A percentile compares a stretch with the other conserved stretches of the same genome.
These are phyloP conservation scores for Iris macrosiphon DNA, from an alignment of 106 monocot species.

Conservation along the genomic window DNA sequence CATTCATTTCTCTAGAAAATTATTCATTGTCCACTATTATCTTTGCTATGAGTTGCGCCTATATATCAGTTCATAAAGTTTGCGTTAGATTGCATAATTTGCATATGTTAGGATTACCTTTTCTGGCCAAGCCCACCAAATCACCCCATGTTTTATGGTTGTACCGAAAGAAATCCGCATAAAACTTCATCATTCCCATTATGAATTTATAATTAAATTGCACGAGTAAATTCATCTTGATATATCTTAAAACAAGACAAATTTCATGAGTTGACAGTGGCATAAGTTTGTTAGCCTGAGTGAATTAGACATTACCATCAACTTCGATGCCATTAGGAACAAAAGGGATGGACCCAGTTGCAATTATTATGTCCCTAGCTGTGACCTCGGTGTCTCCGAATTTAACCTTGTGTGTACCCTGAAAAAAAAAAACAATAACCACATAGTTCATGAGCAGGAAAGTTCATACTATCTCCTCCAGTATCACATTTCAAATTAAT, in stretches of 20 bases:
- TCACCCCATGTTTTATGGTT: too few relatives aligned
- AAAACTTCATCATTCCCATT: neutral
- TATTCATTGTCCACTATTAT: too few relatives aligned
- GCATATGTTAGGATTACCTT: too few relatives aligned
- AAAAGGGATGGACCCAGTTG: conserved; percentile 89
- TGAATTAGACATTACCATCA: conserved; percentile 47
- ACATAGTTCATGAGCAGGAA: neutral
- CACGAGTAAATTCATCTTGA: neutral
- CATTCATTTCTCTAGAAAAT: too few relatives aligned
- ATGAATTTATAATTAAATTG: neutral
- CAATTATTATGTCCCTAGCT: conserved; percentile 76
- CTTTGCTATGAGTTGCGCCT: too few relatives aligned
- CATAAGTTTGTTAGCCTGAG: neutral
- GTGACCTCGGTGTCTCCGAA: conserved; percentile 79
- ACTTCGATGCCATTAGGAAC: conserved; percentile 90
- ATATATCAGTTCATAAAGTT: too few relatives aligned
- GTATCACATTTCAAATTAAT: too few relatives aligned
- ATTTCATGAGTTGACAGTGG: too few relatives aligned
- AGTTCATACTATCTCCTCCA: too few relatives aligned
- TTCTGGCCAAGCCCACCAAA: too few relatives aligned
- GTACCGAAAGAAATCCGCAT: neutral
- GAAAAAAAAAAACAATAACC: conserved; percentile 10
- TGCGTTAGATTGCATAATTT: too few relatives aligned
- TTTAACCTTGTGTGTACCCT: conserved; percentile 73
- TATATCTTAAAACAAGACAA: neutral